Percentiles rank a stretch among this genome's conserved stretches.
Conservation (phyloP, 768 basidiomycete species). For the Rhodotorula graminis region DNA sequence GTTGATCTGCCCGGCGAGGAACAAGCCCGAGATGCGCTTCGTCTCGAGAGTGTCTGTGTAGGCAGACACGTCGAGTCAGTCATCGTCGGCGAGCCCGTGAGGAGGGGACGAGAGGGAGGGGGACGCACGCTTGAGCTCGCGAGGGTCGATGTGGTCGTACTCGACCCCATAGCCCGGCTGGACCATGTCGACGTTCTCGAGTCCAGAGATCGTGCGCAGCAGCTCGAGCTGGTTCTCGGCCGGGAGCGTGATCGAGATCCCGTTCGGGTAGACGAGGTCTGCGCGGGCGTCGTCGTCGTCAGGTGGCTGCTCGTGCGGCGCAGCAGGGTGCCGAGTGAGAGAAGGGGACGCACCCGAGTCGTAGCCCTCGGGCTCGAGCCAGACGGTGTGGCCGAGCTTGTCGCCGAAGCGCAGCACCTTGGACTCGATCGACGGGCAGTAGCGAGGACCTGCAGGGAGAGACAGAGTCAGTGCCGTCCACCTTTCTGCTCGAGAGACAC, state of each 20-base stretch:
- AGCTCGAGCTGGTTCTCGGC: slow-evolving; percentile 77
- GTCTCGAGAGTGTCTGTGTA: slow-evolving; percentile 72
- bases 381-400: slow-evolving; percentile 67
- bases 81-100: background rate
- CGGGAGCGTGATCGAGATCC: slow-evolving; percentile 79
- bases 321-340: too few relatives aligned
- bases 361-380: slow-evolving; percentile 90
- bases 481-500: too few relatives aligned
- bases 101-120: background rate
- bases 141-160: slow-evolving; percentile 81
- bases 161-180: slow-evolving; percentile 87
- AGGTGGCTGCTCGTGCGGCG: background rate
- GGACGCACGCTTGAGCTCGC: slow-evolving; percentile 66
- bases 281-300: background rate
- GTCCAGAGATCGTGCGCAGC: slow-evolving; percentile 75
- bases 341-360: slow-evolving; percentile 60
- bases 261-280: slow-evolving; percentile 88
- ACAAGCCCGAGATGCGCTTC: slow-evolving; percentile 75
- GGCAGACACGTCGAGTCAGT: background rate
- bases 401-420: slow-evolving; percentile 75
- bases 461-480: background rate
- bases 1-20: slow-evolving; percentile 86
- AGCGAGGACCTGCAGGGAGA: slow-evolving; percentile 64
- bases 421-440: slow-evolving; percentile 84
- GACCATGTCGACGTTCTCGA: slow-evolving; percentile 78